A percentile compares a stretch with the other conserved stretches of the same genome.
Conservation (phyloP, 768 basidiomycete genomes). For the Coprinopsis marcescibilis region DNA sequence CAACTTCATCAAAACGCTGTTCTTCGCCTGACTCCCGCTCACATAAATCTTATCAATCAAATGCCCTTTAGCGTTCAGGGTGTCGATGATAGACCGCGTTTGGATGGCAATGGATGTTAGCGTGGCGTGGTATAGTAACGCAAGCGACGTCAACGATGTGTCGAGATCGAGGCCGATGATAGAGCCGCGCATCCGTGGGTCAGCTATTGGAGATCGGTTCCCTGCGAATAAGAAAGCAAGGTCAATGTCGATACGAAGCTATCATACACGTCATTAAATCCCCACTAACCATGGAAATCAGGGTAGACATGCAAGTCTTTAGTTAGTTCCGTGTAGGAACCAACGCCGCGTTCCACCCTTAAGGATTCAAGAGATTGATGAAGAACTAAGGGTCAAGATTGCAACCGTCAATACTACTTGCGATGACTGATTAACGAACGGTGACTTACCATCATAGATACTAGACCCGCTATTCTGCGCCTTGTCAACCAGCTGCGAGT, state of each 20-base stretch:
- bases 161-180: slow-evolving; percentile 76
- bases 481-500: slow-evolving; percentile 57
- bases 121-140: slow-evolving; percentile 84
- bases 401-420: background rate
- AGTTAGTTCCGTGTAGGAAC: slow-evolving; percentile 75
- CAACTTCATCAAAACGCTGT: slow-evolving; percentile 80
- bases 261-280: background rate
- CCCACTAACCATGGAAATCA: slow-evolving; percentile 73
- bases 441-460: slow-evolving; percentile 47
- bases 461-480: slow-evolving; percentile 55
- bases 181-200: slow-evolving; percentile 91
- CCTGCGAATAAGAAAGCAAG: slow-evolving; percentile 39
- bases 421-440: background rate
- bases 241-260: background rate
- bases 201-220: slow-evolving; percentile 94
- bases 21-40: slow-evolving; percentile 91
- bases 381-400: slow-evolving; percentile 60
- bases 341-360: slow-evolving; percentile 44
- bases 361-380: slow-evolving; percentile 69
- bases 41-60: slow-evolving; percentile 80
- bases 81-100: slow-evolving; percentile 89
- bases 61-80: slow-evolving; percentile 83
- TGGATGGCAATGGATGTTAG: slow-evolving; percentile 93
- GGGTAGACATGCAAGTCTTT: slow-evolving; percentile 94
- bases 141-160: slow-evolving; percentile 66